Evolutionary conservation across 208 protist genomes (phyloP), one percentile per base, ranked within the genome.

Genomic region (Wallacemonas sp.): DNA sequence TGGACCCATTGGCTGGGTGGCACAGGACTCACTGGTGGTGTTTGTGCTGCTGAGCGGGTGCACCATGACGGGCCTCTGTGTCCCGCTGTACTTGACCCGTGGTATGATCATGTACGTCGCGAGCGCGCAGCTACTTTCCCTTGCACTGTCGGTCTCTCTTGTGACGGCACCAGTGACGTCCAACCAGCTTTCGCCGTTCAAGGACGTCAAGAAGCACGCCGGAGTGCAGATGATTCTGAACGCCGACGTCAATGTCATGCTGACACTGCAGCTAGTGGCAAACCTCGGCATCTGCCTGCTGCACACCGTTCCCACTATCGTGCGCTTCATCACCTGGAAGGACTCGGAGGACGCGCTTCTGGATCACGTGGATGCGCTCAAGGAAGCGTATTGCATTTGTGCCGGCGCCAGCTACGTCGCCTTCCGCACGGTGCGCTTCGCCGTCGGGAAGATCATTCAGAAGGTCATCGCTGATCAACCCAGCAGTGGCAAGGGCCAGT

Each of bases 51-150:
- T 88, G 9, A 59, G 74, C 9, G 79, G 59, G 17, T 88, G 89
- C 67, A 92, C 85, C 24, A 82, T 94, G 73, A 68, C 76, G 0
- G 89, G 89, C 13, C 54, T 94, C 3, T 81, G 70, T 52, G 24
- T 92, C 1, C 85, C 89, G 5, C 76, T 94, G 0, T 91, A 87
- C 67, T 39, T 94, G 12, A 94, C 89, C 15, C 85, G 89, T 13
- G 89, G 89, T 22, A 83, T 94, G 79, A 61, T 89, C n/a, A 92
- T 81, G 66, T 94, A 92, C 63, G 71, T 90, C 17, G 34, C 84
- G 42, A 89, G 81, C 36, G 66, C 89, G 9, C 85, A 94, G 61
- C 61, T 94, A 22, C 70, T 94, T 8, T 89, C 89, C 15, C 75
- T 73, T 10, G 70, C 89, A 0, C 65, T 92, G 2, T 80, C 83